Evolutionary conservation across 2,329 filamentous ascomycete species (phyloP).

Genomic region (Phaeoacremonium minimum): DNA sequence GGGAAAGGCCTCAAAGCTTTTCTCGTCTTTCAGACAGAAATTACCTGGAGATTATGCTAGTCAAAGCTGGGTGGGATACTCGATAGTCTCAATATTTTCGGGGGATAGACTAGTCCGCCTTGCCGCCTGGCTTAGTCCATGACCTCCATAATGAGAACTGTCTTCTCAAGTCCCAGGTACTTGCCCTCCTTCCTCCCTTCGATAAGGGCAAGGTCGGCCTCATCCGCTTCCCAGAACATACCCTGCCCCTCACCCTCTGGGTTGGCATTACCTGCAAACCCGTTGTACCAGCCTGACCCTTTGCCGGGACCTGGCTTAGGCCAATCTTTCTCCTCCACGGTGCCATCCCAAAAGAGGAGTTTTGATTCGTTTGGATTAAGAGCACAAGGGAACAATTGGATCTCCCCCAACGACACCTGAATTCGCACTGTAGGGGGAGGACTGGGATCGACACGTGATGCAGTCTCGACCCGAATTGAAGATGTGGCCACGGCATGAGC

Average conservation of each 20-base stretch:
- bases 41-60: no score
- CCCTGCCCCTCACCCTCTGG: slow-evolving; percentile 60
- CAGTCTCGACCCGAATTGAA: slow-evolving; percentile 54
- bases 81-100: slow-evolving; percentile 44
- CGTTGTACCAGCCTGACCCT: slow-evolving; percentile 44
- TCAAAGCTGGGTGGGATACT: not conserved
- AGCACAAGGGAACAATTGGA: not conserved
- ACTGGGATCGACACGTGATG: not conserved
- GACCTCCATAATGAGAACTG: slow-evolving; percentile 75
- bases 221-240: slow-evolving; percentile 62
- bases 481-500: slow-evolving; percentile 63
- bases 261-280: slow-evolving; percentile 44
- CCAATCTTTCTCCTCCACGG: slow-evolving; percentile 1
- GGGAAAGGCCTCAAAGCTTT: no score
- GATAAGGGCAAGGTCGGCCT: slow-evolving; percentile 42
- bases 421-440: not conserved
- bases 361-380: not conserved
- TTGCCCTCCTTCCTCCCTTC: slow-evolving; percentile 75
- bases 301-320: slow-evolving; percentile 36
- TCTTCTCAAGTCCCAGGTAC: slow-evolving; percentile 68
- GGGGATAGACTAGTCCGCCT: slow-evolving; percentile 48
- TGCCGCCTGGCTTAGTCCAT: slow-evolving; percentile 52
- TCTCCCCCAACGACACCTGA: not conserved
- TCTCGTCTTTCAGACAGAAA: no score
- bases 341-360: not conserved